A percentile compares a stretch with the other conserved stretches of the same genome.
These are phyloP conservation scores for Dalbergia cochinchinensis DNA, from an alignment of 306 rosid species.

Conservation along the genomic window DNA sequence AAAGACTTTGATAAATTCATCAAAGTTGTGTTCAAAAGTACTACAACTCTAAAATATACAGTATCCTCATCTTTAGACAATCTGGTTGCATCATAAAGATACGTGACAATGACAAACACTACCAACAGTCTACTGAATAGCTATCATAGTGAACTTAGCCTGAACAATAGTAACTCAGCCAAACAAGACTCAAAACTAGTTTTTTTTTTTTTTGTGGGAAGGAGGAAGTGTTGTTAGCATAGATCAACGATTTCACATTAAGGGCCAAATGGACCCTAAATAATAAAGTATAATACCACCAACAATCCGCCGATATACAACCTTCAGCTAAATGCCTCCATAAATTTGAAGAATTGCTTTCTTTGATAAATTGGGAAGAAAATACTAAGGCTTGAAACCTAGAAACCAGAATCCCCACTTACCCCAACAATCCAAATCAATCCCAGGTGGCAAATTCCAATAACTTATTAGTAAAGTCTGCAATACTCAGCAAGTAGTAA, in stretches of 20 bases:
- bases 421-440: neutral
- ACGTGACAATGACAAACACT: neutral
- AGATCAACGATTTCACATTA: neutral
- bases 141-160: neutral
- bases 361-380: neutral
- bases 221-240: neutral
- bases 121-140: neutral
- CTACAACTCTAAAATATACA: neutral
- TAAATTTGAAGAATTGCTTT: neutral
- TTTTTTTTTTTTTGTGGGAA: no score
- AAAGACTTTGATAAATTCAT: no score
- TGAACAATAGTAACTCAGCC: no score
- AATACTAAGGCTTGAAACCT: neutral
- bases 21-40: neutral
- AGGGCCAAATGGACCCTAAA: neutral
- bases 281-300: neutral
- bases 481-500: neutral
- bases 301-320: neutral
- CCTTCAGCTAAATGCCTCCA: neutral
- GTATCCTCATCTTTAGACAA: neutral
- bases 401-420: neutral
- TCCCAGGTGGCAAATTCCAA: slow-evolving; percentile 6
- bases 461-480: neutral
- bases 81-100: neutral
- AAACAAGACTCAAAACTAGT: no score